Evolutionary conservation across 2,329 filamentous ascomycete species (phyloP), one percentile per base, ranked within the genome.

Genomic region (Colletotrichum orchidophilum): DNA sequence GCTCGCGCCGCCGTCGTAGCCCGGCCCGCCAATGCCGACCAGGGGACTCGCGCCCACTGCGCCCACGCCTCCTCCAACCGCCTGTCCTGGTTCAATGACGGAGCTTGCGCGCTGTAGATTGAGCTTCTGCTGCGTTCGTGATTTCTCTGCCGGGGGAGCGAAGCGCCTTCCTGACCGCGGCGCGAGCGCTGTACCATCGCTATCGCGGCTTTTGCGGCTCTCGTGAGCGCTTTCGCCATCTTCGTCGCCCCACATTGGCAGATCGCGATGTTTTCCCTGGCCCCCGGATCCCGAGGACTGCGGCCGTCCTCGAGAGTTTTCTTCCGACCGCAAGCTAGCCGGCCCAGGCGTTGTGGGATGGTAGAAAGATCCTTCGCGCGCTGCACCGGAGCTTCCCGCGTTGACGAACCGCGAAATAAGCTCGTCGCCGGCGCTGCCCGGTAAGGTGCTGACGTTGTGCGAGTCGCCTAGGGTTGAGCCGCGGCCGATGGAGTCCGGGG

Each of bases 21-120:
- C 86, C 6, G 85, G 84, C 3, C 85, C 87, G 11, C 87, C 84
- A 3, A 88, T 86, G 18, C 87, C 86, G 26, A 88, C 83, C 26
- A 89, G 76, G 0, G 87, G 84, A 31, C 82, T 85, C 5, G 82
- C 80, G 13, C 83, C 83, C 8, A 82, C 80, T 1, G 82, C 81
- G 5, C 84, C 83, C 26, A 77, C 79, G 1, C 78, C 76, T 13
- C 75, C 82, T 18, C 76, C 77, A 11, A 76, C 61, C 77, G 83
- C 72, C 81, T 91, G 88, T 33, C 87, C 83, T 0, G 90, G 90
- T 75, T 94, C 92, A 58, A 94, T 91, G 74, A 88, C 89, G 3
- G 92, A 93, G 77, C 91, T 93, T 33, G 91, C 92, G 46, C 92
- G 88, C 77, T 94, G 92, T 1, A 94, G 85, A 81, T 93, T 92